phyloP scores from a whole-genome alignment of 148 eudicot genomes.

The Persicaria tinctoria region DNA sequence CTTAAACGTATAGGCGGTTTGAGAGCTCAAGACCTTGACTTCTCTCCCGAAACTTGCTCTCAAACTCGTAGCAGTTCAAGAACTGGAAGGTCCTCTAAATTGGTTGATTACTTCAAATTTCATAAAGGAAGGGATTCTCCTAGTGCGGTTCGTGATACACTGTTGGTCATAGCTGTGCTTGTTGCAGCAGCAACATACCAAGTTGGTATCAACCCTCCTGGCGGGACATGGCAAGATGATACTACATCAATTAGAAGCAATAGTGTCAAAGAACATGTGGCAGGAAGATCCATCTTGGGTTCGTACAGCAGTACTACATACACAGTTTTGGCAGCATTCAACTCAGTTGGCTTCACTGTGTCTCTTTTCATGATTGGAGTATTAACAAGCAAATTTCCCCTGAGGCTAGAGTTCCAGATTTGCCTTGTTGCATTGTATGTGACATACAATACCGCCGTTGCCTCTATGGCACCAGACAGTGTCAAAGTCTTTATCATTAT shows the following conservation, averaged over 20 bases:
- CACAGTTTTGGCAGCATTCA: conserved; percentile 27
- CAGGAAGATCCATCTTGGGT: conserved; percentile 45
- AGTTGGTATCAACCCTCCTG: conserved; percentile 49
- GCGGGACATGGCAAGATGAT: conserved; percentile 55
- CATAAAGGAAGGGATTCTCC: conserved; percentile 45
- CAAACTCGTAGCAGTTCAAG: background rate
- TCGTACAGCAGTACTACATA: conserved; percentile 12
- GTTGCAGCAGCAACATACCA: conserved; percentile 57
- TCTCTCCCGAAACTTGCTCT: background rate
- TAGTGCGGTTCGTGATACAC: conserved; percentile 31
- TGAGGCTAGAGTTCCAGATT: conserved; percentile 35
- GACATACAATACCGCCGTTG: conserved; percentile 30
- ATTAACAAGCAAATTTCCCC: conserved; percentile 38
- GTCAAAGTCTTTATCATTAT: conserved; percentile 8
- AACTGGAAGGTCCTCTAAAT: background rate
- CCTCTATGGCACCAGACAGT: conserved; percentile 17
- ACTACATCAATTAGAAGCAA: background rate
- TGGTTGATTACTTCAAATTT: conserved; percentile 40
- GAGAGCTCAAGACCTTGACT: conserved; percentile 3
- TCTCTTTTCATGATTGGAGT: conserved; percentile 34
- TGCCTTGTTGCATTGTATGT: conserved; percentile 27
- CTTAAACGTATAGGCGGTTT: background rate
- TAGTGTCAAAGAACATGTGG: conserved; percentile 17
- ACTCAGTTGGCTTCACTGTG: conserved; percentile 36
- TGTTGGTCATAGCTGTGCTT: conserved; percentile 43